Base-by-base conservation (phyloP, 2,329 filamentous ascomycete species). In the Monilinia fructigena region DNA sequence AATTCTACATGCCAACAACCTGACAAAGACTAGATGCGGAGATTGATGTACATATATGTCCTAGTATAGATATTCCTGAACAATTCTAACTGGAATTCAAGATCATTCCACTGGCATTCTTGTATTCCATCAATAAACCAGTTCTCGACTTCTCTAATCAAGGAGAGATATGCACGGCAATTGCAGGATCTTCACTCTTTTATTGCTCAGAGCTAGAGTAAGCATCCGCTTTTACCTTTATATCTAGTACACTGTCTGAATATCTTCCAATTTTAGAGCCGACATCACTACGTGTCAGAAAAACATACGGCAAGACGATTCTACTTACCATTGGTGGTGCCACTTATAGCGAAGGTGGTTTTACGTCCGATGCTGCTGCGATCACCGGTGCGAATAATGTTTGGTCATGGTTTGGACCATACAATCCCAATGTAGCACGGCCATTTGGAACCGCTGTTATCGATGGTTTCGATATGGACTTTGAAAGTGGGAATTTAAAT, bases 401-500 rank as follows among this genome's bases (percentile, higher is more conserved):
- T 66, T 93, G 89, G 89, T 80, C 84, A 61, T 89, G 87, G 69
- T 92, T 92, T 75, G 90, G 90, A 2, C 86, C 89, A 5, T 74
- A 77, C 16, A 79, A 77, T 40, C 80, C 77, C 52, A 77, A 76
- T 1, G 79, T 79, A 10, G 80, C 85, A 66, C 85, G 90, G 11
- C 90, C 90, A 1, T 92, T 92, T 74, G 87, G 87, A 64, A 77
- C 78, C 16, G 85, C 86, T 12, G 80, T 85, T 4, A 78, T 93
- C 53, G 89, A 93, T 75, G 90, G 90, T 5, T 92, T 93, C 75
- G 90, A 93, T 77, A 86, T 92, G 70, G 90, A 93, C 75, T 87
- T 92, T 69, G 89, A 92, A 78, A 80, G 63, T 5, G 76, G 77
- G 3, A 82, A 84, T 18, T 76, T 77, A 58, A 87, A 90, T 77